Evolutionary conservation across 2,329 filamentous ascomycete species (phyloP), one percentile per base, ranked within the genome.

Genomic region (Pseudogymnoascus sp.): DNA sequence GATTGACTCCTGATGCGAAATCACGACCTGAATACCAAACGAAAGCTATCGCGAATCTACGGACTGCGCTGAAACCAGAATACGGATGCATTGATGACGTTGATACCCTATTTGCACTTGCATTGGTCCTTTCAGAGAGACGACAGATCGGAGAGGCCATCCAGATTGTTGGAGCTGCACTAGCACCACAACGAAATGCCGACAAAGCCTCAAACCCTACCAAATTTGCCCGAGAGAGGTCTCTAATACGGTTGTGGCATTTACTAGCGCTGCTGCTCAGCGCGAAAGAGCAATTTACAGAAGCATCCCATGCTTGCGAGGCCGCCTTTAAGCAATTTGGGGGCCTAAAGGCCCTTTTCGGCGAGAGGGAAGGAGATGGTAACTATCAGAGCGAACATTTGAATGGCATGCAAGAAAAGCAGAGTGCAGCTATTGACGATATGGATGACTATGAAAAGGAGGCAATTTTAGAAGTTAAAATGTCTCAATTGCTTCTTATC

Each of bases 301-400:
- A 90, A 74, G 93, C 95, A 1, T 83, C 85, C 29, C 87, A 88
- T 70, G 88, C 92, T 34, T 97, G 93, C 69, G 91, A 96, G 72
- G 92, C 91, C 26, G 93, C 92, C 3, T 89, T 97, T 72, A 92
- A 96, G 68, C 91, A 96, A 71, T 96, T 96, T 70, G 86, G 87
- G 62, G 86, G 91, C 66, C 83, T 86, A 0, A 75, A 83, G 0
- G 80, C 89, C 5, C 80, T 93, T 0, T 91, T 92, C 71, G 89
- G 88, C 16, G 81, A 81, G 61, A 76, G 81, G 36, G 79, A 84
- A 14, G 72, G 83, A 63, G 73, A 75, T 63, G 70, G 67, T 31
- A 70, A 75, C 2, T 89, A 83, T 68, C 81, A 83, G 68, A 89
- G 86, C 70, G 86, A 89, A 66, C 86, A 90, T 70, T 77, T 90